phyloP scores from a whole-genome alignment of 1,139 yeast species.

The Yamadazyma sp. region DNA sequence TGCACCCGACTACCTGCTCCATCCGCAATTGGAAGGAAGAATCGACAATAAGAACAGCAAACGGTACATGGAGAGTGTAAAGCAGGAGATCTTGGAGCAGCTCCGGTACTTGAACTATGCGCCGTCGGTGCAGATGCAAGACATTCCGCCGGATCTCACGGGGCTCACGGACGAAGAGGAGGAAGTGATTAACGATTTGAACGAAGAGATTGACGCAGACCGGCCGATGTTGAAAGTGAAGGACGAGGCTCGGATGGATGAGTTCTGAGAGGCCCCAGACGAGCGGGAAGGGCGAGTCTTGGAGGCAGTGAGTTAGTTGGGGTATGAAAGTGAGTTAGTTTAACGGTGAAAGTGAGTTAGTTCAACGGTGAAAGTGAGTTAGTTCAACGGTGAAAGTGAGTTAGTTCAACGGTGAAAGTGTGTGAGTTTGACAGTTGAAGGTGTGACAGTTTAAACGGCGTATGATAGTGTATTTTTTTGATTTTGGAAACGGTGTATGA shows the following conservation, averaged over 20 bases:
- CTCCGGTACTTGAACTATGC: slow-evolving; percentile 83
- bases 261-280: neutral
- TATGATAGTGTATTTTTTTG: too few species aligned
- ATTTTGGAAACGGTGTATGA: too few species aligned
- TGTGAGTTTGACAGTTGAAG: too few species aligned
- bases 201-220: slow-evolving; percentile 48
- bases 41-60: slow-evolving; percentile 86
- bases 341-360: too few species aligned
- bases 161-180: slow-evolving; percentile 67
- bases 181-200: slow-evolving; percentile 47
- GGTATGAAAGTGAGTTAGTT: too few species aligned
- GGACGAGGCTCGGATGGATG: slow-evolving; percentile 26
- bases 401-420: too few species aligned
- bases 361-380: too few species aligned
- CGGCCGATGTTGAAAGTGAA: slow-evolving; percentile 19
- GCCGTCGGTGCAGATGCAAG: slow-evolving; percentile 92
- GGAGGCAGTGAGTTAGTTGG: too few species aligned
- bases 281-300: too few species aligned
- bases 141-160: slow-evolving; percentile 80
- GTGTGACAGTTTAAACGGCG: too few species aligned
- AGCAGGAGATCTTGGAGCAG: slow-evolving; percentile 77
- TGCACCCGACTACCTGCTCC: slow-evolving; percentile 88
- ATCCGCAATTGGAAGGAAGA: slow-evolving; percentile 86
- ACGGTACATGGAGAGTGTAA: slow-evolving; percentile 79
- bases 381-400: too few species aligned